Conservation (phyloP, 129 eudicot genomes). For the Ambrosia artemisiifolia region DNA sequence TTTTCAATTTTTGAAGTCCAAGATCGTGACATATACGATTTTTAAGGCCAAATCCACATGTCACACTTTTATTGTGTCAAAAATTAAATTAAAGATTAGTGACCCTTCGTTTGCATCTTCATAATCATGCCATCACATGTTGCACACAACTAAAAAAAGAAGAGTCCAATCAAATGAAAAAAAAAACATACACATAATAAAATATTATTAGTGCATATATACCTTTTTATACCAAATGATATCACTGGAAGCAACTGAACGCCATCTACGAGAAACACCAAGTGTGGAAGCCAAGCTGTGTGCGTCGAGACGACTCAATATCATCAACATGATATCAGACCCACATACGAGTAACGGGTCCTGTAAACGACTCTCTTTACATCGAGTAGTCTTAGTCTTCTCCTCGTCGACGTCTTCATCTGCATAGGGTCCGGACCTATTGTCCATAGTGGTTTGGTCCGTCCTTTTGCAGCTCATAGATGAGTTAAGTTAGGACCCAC, state of each 20-base stretch:
- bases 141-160: background rate
- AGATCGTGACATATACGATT: too few species aligned
- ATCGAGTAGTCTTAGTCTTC: too few species aligned
- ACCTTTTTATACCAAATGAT: conserved; percentile 56
- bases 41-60: too few species aligned
- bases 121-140: background rate
- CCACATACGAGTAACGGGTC: conserved; percentile 54
- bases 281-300: conserved; percentile 60
- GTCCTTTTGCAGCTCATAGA: too few species aligned
- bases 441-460: too few species aligned
- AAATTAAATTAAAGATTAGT: too few species aligned
- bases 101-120: background rate
- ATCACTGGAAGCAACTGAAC: conserved; percentile 51
- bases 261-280: conserved; percentile 60
- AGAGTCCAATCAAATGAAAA: background rate
- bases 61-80: too few species aligned
- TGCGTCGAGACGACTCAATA: conserved; percentile 49
- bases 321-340: conserved; percentile 45
- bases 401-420: background rate
- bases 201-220: background rate
- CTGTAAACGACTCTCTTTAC: background rate
- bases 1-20: too few species aligned
- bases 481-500: too few species aligned
- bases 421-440: background rate
- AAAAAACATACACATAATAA: background rate